Evolutionary conservation across 2,329 filamentous ascomycete genomes (phyloP), one percentile per base, ranked within the genome.

Genomic region (Ceratocystis cacaofunesta): DNA sequence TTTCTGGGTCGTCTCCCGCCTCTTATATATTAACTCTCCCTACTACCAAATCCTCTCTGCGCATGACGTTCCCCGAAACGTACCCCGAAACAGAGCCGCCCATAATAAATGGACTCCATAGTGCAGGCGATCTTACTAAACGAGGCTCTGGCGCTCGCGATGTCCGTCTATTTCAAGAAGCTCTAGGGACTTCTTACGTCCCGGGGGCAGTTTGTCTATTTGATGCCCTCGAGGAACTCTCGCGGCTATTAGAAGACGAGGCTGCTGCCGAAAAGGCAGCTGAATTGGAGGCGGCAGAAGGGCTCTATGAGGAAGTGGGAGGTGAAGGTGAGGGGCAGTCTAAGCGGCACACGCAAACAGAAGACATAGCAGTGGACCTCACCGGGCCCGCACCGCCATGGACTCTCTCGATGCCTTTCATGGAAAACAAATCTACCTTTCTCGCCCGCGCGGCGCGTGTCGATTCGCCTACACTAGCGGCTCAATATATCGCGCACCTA

Each of bases 371-470:
- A 25, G 66, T 66, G 15, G 57, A 68, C 17, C 66, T 58, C 65
- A n/a, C 66, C 68, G n/a, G 70, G 69, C 57, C 72, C 17, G 71
- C 76, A 19, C 80, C 82, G 1, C 75, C 78, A 0, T 99, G 94
- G 94, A 79, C 80, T 0, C 69, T 92, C 0, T 95, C 90, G 0
- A 85, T 88, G 3, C 80, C 85, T 0, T 76, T 94, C 5, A 81
- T 84, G 0, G 92, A 96, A 74, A 87, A 89, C 73, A 95, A 90
- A 72, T 96, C 91, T 0, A 85, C 89, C 1, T 99, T 99, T 73
- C 71, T 97, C 57, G 94, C 89, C 1, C 86, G 91, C 44, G 86
- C 84, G 44, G 88, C 88, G 0, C 76, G 75, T 1, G 90, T 95
- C 1, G 77, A 80, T 0, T 89, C 86, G 3, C 83, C 89, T 0